These are phyloP conservation scores for Bisporella sp. DNA, from an alignment of 2,329 filamentous ascomycete species.

Conservation along the genomic window DNA sequence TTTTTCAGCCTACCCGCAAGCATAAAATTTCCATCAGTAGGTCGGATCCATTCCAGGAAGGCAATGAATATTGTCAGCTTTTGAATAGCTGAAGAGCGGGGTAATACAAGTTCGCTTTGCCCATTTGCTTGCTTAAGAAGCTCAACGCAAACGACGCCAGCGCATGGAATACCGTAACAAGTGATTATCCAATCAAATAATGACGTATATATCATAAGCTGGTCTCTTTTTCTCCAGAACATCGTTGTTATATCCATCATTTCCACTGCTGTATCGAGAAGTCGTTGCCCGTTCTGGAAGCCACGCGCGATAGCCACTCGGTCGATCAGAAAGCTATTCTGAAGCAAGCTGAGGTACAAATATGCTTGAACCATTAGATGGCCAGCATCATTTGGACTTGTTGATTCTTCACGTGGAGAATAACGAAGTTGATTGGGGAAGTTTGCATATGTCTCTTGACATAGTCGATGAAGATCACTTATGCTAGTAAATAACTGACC, in stretches of 20 bases:
- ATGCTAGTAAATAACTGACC: constrained; percentile 6
- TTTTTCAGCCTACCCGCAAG: constrained; percentile 14
- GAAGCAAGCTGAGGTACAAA: constrained; percentile 17
- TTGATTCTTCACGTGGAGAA: constrained; percentile 10
- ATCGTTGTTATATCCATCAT: constrained; percentile 21
- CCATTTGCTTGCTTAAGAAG: constrained; percentile 16
- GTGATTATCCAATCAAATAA: constrained; percentile 21
- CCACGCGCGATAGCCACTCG: constrained; percentile 19
- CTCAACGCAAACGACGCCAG: constrained; percentile 23
- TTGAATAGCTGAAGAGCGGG: constrained; percentile 22
- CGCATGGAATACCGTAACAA: constrained; percentile 21
- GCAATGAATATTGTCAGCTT: constrained; percentile 24
- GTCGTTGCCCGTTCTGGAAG: constrained; percentile 14
- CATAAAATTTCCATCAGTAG: constrained; percentile 24
- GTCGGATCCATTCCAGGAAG: constrained; percentile 25
- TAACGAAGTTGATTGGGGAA: constrained; percentile 18
- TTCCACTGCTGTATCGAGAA: constrained; percentile 22
- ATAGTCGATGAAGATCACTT: constrained; percentile 15
- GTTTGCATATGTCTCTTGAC: constrained; percentile 10
- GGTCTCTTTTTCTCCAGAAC: constrained; percentile 24
- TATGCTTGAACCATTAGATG: constrained; percentile 15
- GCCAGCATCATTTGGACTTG: constrained; percentile 14
- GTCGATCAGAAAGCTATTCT: constrained; percentile 24
- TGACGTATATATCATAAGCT: constrained; percentile 14
- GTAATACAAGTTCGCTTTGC: constrained; percentile 13